Evolutionary conservation across 257 asterid species (phyloP).

Genomic region (Solanum pennellii): DNA sequence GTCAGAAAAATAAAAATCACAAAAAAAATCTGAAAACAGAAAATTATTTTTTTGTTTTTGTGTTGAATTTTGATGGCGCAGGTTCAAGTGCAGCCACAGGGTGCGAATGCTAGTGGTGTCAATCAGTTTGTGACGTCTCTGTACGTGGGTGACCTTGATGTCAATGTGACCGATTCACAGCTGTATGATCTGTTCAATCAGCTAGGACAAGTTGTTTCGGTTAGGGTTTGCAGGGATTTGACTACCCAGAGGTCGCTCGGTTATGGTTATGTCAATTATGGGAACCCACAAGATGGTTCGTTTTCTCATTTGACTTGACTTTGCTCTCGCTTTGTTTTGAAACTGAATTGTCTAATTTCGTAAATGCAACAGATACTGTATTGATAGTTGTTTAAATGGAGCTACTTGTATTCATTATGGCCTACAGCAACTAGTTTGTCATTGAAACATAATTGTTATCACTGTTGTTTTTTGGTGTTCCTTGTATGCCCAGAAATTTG

Average conservation of each 20-base stretch:
- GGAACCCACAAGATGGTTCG: slow-evolving; percentile 71
- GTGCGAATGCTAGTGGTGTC: slow-evolving; percentile 25
- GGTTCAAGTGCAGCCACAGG: slow-evolving; percentile 67
- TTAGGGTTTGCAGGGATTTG: slow-evolving; percentile 88
- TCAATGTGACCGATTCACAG: slow-evolving; percentile 67
- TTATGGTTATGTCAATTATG: slow-evolving; percentile 84
- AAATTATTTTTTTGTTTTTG: background rate
- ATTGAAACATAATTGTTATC: background rate
- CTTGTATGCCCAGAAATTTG: background rate
- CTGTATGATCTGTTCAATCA: slow-evolving; percentile 78
- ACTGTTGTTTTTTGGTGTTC: background rate
- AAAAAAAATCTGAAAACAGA: slow-evolving; percentile 27
- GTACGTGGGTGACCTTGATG: slow-evolving; percentile 86
- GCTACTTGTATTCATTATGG: background rate
- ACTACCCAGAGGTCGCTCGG: slow-evolving; percentile 68
- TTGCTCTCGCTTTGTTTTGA: background rate
- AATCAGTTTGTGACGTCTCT: slow-evolving; percentile 71
- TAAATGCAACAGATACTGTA: background rate
- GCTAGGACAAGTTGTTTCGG: slow-evolving; percentile 86
- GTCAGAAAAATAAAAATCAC: slow-evolving; percentile 11
- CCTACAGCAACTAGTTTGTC: background rate
- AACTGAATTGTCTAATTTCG: background rate
- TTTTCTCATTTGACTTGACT: background rate
- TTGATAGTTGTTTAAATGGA: background rate
- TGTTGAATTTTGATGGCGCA: slow-evolving; percentile 53